These are phyloP conservation scores for Fusarium sp. DNA, from an alignment of 2,329 filamentous ascomycete species.

Conservation along the genomic window DNA sequence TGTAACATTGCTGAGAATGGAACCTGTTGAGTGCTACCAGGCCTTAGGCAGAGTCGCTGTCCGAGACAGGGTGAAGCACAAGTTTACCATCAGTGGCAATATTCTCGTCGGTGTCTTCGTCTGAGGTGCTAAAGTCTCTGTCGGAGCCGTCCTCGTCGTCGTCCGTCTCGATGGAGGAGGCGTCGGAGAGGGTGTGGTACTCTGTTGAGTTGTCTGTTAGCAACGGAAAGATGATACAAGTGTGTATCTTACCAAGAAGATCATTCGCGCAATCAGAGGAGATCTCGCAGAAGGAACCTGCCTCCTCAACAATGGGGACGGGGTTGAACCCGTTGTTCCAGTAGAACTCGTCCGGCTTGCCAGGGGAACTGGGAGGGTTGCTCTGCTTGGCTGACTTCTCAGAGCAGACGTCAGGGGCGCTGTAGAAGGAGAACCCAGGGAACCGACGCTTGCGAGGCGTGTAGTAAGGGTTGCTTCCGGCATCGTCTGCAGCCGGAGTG, in stretches of 20 bases:
- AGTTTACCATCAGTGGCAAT: background rate
- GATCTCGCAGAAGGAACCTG: conserved; percentile 38
- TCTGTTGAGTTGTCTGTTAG: conserved; percentile 34
- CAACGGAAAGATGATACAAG: background rate
- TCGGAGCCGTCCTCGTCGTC: conserved; percentile 7
- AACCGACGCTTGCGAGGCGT: conserved; percentile 40
- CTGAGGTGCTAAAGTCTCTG: conserved; percentile 17
- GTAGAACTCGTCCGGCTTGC: conserved; percentile 12
- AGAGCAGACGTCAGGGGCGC: conserved; percentile 15
- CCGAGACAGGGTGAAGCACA: background rate
- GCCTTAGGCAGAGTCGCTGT: background rate
- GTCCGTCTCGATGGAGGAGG: conserved; percentile 19
- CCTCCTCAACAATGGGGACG: conserved; percentile 52
- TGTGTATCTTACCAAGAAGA: conserved; percentile 45
- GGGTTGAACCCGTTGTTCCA: conserved; percentile 39
- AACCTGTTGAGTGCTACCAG: background rate
- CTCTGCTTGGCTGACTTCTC: conserved; percentile 15
- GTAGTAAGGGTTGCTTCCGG: conserved; percentile 51
- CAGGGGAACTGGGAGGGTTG: conserved; percentile 2
- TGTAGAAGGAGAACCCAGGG: conserved; percentile 16
- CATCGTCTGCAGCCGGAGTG: conserved; percentile 17
- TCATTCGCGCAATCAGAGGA: conserved; percentile 40
- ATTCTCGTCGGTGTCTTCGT: conserved; percentile 20
- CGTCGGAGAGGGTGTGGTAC: conserved; percentile 30
- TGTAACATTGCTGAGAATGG: background rate